Evolutionary conservation across 352 stramenopile species (phyloP).

Genomic region (Pythium aristosporum): DNA sequence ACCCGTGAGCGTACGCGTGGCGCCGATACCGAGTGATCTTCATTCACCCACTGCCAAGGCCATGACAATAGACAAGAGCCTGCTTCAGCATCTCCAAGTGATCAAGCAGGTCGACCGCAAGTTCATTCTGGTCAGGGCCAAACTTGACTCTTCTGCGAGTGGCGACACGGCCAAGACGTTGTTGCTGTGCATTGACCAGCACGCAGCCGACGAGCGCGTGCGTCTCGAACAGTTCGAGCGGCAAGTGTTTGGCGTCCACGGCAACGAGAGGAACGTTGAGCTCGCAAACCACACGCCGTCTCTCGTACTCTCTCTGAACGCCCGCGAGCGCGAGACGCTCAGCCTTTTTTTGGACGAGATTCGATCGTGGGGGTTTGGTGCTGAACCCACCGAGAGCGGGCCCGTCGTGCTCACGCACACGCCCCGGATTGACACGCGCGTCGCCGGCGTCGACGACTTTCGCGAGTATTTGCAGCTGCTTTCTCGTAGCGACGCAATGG

Average conservation of each 20-base stretch:
- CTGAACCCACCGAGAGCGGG: conserved; percentile 31
- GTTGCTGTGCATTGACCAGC: conserved; percentile 88
- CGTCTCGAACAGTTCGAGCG: conserved; percentile 82
- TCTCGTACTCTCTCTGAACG: conserved; percentile 56
- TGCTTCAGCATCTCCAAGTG: conserved; percentile 64
- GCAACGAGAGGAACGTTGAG: conserved; percentile 54
- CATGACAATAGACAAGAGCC: conserved; percentile 67
- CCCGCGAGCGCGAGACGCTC: conserved; percentile 46
- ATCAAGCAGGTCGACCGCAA: conserved; percentile 90
- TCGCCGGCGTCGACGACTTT: conserved; percentile 72
- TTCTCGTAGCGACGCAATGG: conserved; percentile 22
- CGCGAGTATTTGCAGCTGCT: conserved; percentile 83
- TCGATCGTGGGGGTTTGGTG: conserved; percentile 81
- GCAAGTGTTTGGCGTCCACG: conserved; percentile 52
- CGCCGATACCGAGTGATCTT: conserved; percentile 14
- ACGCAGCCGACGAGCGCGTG: conserved; percentile 90
- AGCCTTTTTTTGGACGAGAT: conserved; percentile 48
- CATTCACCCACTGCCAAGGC: not conserved
- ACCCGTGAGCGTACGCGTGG: not conserved
- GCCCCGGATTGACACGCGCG: conserved; percentile 71
- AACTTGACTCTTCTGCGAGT: conserved; percentile 14
- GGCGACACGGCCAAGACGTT: conserved; percentile 29
- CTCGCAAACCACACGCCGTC: conserved; percentile 50
- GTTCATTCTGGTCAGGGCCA: conserved; percentile 82
- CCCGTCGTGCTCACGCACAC: conserved; percentile 37